phyloP scores from a whole-genome alignment of 768 basidiomycete species.

The Porpolomopsis calyptriformis region DNA sequence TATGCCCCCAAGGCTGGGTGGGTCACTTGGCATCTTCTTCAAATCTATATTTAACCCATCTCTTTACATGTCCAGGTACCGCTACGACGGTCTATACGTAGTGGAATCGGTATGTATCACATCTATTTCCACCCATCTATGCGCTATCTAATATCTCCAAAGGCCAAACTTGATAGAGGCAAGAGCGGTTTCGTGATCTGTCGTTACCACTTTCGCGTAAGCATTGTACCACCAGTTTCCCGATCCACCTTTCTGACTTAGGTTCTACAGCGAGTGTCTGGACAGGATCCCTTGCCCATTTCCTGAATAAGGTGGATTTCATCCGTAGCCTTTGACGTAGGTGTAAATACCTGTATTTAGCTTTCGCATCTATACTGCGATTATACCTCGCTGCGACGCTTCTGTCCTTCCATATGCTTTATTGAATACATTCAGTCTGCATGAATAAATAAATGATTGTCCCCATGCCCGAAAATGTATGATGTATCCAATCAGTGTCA shows the following conservation, averaged over 20 bases:
- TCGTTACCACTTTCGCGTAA: slow-evolving; percentile 21
- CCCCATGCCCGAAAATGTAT: too few species aligned
- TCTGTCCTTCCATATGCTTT: too few species aligned
- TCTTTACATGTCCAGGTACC: slow-evolving; percentile 20
- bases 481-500: too few species aligned
- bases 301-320: neutral
- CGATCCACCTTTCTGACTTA: neutral
- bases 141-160: neutral
- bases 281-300: neutral
- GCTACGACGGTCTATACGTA: slow-evolving; percentile 34
- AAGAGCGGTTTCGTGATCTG: slow-evolving; percentile 20
- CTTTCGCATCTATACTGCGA: too few species aligned
- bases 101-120: slow-evolving; percentile 15
- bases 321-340: too few species aligned
- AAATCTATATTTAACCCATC: neutral
- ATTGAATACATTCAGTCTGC: too few species aligned
- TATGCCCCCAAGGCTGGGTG: slow-evolving; percentile 29
- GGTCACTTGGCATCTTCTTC: slow-evolving; percentile 4
- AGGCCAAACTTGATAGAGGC: slow-evolving; percentile 23
- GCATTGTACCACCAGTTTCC: neutral
- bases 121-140: slow-evolving; percentile 6
- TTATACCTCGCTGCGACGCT: too few species aligned
- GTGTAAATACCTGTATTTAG: too few species aligned
- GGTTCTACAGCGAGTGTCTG: neutral
- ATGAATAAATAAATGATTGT: too few species aligned